Evolutionary conservation across 129 eudicot genomes (phyloP).

Genomic region (Helianthus annuus): HanXRQr2.0-SUNRISE NC_035440.2:104067299-104067798

Average conservation of each 20-base stretch:
- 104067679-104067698: slow-evolving; percentile 41
- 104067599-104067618: slow-evolving; percentile 33
- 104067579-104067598: slow-evolving; percentile 26
- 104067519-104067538: neutral
- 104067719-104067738: neutral
- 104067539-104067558: slow-evolving; percentile 65
- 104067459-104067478: no score
- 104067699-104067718: slow-evolving; percentile 37
- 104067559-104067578: slow-evolving; percentile 70
- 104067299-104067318: no score
- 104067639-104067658: slow-evolving; percentile 35
- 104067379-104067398: no score
- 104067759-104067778: neutral
- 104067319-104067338: no score
- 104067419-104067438: no score
- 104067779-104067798: neutral
- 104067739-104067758: slow-evolving; percentile 6
- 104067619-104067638: slow-evolving; percentile 32
- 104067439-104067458: no score
- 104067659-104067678: slow-evolving; percentile 65
- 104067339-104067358: no score
- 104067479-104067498: no score
- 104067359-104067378: no score
- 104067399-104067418: no score
- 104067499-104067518: neutral